Conservation (phyloP, 148 eudicot genomes). For the Talinum fruticosum region DNA sequence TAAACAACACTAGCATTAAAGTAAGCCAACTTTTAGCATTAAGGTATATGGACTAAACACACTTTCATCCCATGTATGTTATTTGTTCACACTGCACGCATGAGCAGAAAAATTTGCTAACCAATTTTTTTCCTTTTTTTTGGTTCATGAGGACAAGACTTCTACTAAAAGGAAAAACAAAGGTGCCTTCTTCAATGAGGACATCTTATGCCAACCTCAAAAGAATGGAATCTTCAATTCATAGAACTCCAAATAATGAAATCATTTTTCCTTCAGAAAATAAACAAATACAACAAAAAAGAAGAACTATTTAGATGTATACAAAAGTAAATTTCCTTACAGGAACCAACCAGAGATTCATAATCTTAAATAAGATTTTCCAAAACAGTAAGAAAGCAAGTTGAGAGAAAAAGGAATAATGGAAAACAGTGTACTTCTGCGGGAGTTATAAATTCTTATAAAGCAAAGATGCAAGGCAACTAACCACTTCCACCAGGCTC, state of each 20-base stretch:
- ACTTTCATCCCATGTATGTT: background rate
- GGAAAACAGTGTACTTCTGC: background rate
- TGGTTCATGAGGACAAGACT: background rate
- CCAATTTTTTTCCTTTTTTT: background rate
- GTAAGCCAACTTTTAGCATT: background rate
- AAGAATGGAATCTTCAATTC: background rate
- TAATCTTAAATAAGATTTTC: background rate
- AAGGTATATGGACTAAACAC: background rate
- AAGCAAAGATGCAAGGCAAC: constrained; percentile 25
- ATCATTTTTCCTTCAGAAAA: background rate
- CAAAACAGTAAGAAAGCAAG: background rate
- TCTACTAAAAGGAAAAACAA: background rate
- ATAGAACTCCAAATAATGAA: background rate
- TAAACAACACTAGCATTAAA: background rate
- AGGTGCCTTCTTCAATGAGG: background rate
- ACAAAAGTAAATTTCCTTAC: too few relatives aligned
- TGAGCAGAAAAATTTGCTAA: background rate
- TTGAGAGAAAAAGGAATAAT: background rate
- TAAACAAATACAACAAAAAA: background rate
- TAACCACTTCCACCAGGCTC: constrained; percentile 82
- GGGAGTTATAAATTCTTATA: background rate
- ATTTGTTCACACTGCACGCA: background rate
- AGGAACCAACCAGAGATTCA: background rate
- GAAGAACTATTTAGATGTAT: background rate
- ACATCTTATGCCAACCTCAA: background rate